Conservation (phyloP, 2,329 filamentous ascomycete genomes). For the Aureobasidium musti region DNA sequence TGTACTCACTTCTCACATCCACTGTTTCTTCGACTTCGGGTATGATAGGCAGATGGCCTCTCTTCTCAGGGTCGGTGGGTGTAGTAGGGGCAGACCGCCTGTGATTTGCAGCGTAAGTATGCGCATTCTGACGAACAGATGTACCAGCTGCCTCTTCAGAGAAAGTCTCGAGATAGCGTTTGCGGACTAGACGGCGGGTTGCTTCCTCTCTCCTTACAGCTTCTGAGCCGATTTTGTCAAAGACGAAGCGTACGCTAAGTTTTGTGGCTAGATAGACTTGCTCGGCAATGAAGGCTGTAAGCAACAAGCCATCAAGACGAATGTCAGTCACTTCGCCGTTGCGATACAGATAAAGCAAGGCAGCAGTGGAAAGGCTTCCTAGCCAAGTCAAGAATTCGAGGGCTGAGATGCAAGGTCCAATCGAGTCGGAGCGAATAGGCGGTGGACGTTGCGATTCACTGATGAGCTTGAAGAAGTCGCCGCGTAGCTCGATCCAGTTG, state of each 20-base stretch:
- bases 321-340: background rate
- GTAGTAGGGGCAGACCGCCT: background rate
- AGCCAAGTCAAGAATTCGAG: constrained; percentile 21
- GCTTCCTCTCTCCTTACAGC: constrained; percentile 13
- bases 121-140: background rate
- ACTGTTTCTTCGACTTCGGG: background rate
- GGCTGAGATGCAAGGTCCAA: background rate
- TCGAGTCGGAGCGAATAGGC: constrained; percentile 9
- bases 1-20: constrained; percentile 5
- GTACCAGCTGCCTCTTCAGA: constrained; percentile 8
- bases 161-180: constrained; percentile 22
- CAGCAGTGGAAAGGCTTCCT: constrained; percentile 1
- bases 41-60: background rate
- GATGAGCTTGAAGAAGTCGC: constrained; percentile 22
- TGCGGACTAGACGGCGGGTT: background rate
- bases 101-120: background rate
- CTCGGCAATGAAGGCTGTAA: constrained; percentile 4
- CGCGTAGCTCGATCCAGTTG: constrained; percentile 20
- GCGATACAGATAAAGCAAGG: background rate
- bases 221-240: constrained; percentile 20
- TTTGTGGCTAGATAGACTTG: constrained; percentile 12
- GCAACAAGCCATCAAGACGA: background rate
- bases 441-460: constrained; percentile 12
- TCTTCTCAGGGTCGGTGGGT: background rate
- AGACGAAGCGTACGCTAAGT: background rate